Conservation (phyloP, 2,329 filamentous ascomycete genomes). For the Penicillium sp. region DNA sequence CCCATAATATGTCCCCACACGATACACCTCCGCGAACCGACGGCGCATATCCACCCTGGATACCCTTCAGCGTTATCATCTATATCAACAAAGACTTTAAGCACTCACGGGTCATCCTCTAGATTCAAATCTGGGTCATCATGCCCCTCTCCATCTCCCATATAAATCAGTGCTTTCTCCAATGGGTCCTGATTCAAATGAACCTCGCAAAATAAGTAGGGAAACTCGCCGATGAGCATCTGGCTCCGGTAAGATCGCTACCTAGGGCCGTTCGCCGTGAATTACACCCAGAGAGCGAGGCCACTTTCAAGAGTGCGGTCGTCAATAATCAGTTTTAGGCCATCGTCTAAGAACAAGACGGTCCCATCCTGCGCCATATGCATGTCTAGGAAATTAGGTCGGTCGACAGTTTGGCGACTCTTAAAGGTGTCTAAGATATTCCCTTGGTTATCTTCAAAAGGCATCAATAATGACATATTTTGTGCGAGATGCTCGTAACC, state of each 20-base stretch:
- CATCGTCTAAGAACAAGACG: conserved; percentile 12
- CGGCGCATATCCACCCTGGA: not conserved
- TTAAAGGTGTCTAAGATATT: conserved; percentile 22
- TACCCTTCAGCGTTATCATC: not conserved
- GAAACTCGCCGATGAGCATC: not conserved
- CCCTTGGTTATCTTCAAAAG: conserved; percentile 14
- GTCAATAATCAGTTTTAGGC: not conserved
- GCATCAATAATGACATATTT: conserved; percentile 20
- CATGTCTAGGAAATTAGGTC: conserved; percentile 26
- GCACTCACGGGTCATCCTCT: not conserved
- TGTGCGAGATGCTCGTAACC: conserved; percentile 14
- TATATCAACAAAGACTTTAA: not conserved
- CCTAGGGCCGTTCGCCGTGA: not conserved
- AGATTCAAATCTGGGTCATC: not conserved
- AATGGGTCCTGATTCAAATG: not conserved
- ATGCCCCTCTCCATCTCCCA: not conserved
- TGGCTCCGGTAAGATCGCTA: not conserved
- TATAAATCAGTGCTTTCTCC: not conserved
- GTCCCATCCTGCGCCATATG: conserved; percentile 24
- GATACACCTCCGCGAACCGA: not conserved
- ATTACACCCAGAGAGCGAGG: not conserved
- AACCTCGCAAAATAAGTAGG: not conserved
- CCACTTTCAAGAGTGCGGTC: not conserved
- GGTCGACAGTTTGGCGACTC: conserved; percentile 21
- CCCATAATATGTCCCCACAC: not conserved